Base-by-base conservation (phyloP, 176 grass and related monocot genomes). In the Cenchrus purpureus region DNA sequence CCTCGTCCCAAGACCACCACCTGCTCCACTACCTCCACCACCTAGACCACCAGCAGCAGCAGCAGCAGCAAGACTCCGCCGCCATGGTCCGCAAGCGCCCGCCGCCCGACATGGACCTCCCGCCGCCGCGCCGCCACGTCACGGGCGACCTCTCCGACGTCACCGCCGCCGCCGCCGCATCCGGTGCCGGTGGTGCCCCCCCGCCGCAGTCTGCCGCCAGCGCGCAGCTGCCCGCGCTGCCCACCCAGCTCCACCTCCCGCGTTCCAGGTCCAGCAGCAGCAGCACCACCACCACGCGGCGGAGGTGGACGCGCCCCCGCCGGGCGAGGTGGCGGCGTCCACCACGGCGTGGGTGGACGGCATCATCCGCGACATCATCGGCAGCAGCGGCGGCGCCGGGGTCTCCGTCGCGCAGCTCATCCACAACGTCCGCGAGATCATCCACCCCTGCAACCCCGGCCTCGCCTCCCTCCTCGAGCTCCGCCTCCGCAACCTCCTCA, bases 391-490 rank as follows among this genome's bases (percentile, higher is more conserved):
- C 48, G 87, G 93, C 44, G 75, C 93, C 1, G 72, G 79, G 11
- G 86, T 98, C 15, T 98, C 93, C 78, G 61, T 98, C 81, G 69
- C 96, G 14, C 97, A 99, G 90, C 88, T 99, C 10, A 94, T 99
- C 84, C 94, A 92, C 78, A 99, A 94, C 88, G 94, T 99, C 5
- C 92, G 97, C 29, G 97, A 96, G 85, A 96, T 99, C 71, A 95
- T 99, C 76, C 91, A 91, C 15, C 97, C 97, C 4, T 94, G 97
- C 72, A 95, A 98, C 85, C 97, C 97, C 1, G 86, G 74, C 69
- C 84, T 98, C 72, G 97, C 97, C 10, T 92, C 97, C 1, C 65
- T 98, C 45, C 84, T 98, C 20, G 97, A 98, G 91, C 88, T 90
- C 70, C 93, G 93, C 65, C 96, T 98, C 76, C 89, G 93, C 79